These are phyloP conservation scores for Colletotrichum sp. DNA, from an alignment of 2,329 filamentous ascomycete species.

Conservation along the genomic window DNA sequence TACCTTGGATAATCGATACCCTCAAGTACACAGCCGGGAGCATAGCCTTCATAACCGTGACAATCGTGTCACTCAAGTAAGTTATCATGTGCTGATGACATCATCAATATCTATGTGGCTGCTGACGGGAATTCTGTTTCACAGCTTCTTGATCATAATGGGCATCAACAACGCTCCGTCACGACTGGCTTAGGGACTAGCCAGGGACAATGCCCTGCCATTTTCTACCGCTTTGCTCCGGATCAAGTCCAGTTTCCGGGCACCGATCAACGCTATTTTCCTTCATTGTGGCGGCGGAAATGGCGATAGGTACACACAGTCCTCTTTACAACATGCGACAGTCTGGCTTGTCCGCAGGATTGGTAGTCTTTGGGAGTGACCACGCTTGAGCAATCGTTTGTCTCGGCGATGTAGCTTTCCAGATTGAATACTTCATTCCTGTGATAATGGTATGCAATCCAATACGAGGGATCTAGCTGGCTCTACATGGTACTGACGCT, in stretches of 20 bases:
- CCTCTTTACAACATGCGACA: background rate
- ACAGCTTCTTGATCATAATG: background rate
- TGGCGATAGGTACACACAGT: background rate
- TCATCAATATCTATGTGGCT: background rate
- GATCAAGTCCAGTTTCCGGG: background rate
- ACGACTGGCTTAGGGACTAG: background rate
- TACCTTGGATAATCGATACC: background rate
- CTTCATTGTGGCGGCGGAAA: background rate
- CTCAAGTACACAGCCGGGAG: background rate
- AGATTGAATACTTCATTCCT: background rate
- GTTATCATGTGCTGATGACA: background rate
- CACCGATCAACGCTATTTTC: background rate
- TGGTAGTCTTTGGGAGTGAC: background rate
- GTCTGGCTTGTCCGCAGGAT: background rate
- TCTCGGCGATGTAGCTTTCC: background rate
- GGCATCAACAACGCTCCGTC: background rate
- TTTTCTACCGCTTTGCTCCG: background rate
- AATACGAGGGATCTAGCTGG: background rate
- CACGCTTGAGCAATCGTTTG: background rate
- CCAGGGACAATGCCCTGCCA: background rate
- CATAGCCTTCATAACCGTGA: background rate
- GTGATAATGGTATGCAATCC: background rate
- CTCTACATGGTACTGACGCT: background rate
- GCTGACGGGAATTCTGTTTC: background rate
- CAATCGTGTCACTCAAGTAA: background rate